Base-by-base conservation (phyloP, 176 grass and related monocot species). In the Zoysia pacifica region DNA sequence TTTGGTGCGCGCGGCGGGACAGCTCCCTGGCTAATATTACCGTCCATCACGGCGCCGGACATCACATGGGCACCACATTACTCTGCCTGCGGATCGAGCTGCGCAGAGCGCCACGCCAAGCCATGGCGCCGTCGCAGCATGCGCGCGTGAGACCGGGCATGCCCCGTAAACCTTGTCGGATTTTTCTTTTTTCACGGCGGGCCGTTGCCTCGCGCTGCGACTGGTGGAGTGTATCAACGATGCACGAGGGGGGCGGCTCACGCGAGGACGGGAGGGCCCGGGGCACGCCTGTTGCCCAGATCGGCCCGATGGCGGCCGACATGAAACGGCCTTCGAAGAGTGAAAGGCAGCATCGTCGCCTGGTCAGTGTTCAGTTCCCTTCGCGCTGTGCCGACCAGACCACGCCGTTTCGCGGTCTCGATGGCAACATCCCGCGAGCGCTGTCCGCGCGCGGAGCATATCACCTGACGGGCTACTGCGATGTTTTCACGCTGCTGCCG, bases 51-150 rank as follows among this genome's bases (percentile, higher is more conserved):
- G 63, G 18, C 58, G 52, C 43, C 56, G 28, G 28, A 28, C 28
- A 28, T 72, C 83, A 85, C 75, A 56, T 79, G 83, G 75, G 47
- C 58, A 52, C 28, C 83, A 65, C 38, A 10, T 37, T 36, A n/a
- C 46, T 8, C 19, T 37, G 69, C 59, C 37, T 19, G 12, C 69
- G 5, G 12, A 15, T 53, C 10, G 48, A 50, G 48, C 48, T 11
- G 1, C 2, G 48, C 48, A 12, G 49, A 5, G 3, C 52, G 52
- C 52, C 52, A 54, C 28, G 28, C 28, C 28, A 28, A 28, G 28
- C 28, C 28, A 28, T 28, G 28, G 28, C 52, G 54, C 54, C 15
- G 7, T 6, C 4, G 52, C 52, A 55, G 15, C 14, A 6, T 6
- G 6, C 16, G 54, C 16, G 55, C 55, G 55, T 58, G 55, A 28